These are phyloP conservation scores for Parachaetomium inaequale DNA, from an alignment of 495 filamentous ascomycete species.

Conservation along the genomic window DNA sequence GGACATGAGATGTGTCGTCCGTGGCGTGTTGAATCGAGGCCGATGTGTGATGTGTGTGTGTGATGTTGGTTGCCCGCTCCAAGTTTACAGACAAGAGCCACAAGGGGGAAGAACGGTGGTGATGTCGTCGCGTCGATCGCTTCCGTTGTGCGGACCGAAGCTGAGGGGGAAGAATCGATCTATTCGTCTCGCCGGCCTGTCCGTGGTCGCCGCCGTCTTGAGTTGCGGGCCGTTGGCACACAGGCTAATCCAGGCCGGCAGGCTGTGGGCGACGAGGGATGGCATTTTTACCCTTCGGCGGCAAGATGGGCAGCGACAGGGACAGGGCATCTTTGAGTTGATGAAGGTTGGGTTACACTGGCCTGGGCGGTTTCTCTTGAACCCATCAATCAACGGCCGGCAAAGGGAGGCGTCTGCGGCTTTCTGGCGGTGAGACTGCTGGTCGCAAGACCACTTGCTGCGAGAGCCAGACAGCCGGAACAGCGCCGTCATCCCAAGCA, in stretches of 20 bases:
- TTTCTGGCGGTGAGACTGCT: slow-evolving; percentile 18
- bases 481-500: neutral
- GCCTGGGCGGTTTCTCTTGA: neutral
- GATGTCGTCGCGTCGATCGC: slow-evolving; percentile 1
- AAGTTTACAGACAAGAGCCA: too few species aligned
- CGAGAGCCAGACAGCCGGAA: slow-evolving; percentile 4
- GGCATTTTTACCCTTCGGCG: neutral
- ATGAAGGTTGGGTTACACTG: slow-evolving; percentile 5
- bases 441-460: neutral
- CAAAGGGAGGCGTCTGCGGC: neutral
- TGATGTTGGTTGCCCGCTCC: neutral
- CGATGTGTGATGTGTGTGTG: too few species aligned
- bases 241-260: slow-evolving; percentile 12
- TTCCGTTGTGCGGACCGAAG: neutral
- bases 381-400: slow-evolving; percentile 10
- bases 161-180: neutral
- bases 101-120: neutral
- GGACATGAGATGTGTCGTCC: neutral
- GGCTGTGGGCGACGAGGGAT: slow-evolving; percentile 2
- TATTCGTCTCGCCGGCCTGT: too few species aligned
- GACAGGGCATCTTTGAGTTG: slow-evolving; percentile 9
- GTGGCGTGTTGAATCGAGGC: too few species aligned
- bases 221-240: slow-evolving; percentile 16
- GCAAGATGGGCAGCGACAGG: neutral
- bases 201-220: neutral